Conservation (phyloP, 2,329 filamentous ascomycete species). For the Bisporella sp. region DNA sequence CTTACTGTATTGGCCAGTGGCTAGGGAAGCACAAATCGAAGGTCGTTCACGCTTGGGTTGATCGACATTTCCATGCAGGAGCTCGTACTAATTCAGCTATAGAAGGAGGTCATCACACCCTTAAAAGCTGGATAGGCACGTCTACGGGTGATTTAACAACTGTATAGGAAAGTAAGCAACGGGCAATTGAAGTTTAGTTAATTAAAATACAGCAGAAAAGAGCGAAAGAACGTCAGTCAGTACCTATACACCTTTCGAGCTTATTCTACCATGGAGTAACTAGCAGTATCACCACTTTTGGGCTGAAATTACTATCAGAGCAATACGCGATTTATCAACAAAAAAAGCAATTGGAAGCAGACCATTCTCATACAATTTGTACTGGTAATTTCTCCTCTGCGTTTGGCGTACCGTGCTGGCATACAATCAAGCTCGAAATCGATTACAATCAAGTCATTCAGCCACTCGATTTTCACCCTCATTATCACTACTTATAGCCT, state of each 20-base stretch:
- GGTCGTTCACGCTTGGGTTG: neutral
- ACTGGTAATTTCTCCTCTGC: neutral
- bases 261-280: neutral
- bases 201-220: neutral
- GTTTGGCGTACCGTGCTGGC: neutral
- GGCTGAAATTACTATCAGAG: neutral
- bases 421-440: neutral
- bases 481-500: neutral
- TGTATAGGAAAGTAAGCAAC: neutral
- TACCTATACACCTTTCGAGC: neutral
- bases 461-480: neutral
- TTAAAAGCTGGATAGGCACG: neutral
- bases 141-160: neutral
- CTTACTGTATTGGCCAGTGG: neutral
- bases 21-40: neutral
- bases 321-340: neutral
- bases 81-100: neutral
- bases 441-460: neutral
- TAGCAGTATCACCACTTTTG: neutral
- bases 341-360: neutral
- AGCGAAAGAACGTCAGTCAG: neutral
- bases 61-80: neutral
- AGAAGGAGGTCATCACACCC: neutral
- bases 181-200: neutral
- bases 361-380: neutral